Conservation (phyloP, 345 rosid genomes). For the Murraya koenigii region DNA sequence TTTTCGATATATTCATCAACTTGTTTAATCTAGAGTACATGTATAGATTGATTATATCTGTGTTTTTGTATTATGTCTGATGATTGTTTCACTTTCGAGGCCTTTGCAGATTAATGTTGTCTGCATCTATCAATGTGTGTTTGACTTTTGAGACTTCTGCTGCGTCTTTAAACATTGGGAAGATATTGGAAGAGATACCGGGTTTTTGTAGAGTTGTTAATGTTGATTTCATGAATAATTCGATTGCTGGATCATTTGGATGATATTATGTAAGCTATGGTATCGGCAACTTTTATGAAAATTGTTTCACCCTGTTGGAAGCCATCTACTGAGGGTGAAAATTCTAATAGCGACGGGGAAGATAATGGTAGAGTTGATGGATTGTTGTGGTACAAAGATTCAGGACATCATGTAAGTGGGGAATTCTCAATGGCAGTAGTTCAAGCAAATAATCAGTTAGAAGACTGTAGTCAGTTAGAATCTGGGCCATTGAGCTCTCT, state of each 20-base stretch:
- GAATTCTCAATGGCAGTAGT: slow-evolving; percentile 96
- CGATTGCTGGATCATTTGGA: slow-evolving; percentile 63
- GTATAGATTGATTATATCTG: background rate
- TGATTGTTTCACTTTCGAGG: slow-evolving; percentile 3
- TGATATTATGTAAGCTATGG: slow-evolving; percentile 82
- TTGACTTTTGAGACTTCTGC: slow-evolving; percentile 56
- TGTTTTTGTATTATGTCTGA: background rate
- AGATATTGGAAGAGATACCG: slow-evolving; percentile 35
- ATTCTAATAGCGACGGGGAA: slow-evolving; percentile 58
- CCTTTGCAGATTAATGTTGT: slow-evolving; percentile 72
- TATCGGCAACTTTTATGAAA: slow-evolving; percentile 58
- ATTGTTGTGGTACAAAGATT: slow-evolving; percentile 85
- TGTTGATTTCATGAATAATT: slow-evolving; percentile 41
- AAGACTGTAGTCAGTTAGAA: slow-evolving; percentile 89
- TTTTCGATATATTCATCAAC: background rate
- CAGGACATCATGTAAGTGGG: slow-evolving; percentile 62
- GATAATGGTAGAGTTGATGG: slow-evolving; percentile 63
- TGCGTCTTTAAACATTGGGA: slow-evolving; percentile 40
- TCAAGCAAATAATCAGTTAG: slow-evolving; percentile 79
- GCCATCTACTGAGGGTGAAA: slow-evolving; percentile 70
- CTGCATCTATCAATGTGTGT: slow-evolving; percentile 49
- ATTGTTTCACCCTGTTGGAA: slow-evolving; percentile 89
- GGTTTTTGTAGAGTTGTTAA: slow-evolving; percentile 30
- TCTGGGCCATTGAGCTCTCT: slow-evolving; percentile 84
- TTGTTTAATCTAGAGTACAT: background rate